Evolutionary conservation across 2,329 filamentous ascomycete genomes (phyloP), one percentile per base, ranked within the genome.

Genomic region (Clonostachys rhizophaga): DNA sequence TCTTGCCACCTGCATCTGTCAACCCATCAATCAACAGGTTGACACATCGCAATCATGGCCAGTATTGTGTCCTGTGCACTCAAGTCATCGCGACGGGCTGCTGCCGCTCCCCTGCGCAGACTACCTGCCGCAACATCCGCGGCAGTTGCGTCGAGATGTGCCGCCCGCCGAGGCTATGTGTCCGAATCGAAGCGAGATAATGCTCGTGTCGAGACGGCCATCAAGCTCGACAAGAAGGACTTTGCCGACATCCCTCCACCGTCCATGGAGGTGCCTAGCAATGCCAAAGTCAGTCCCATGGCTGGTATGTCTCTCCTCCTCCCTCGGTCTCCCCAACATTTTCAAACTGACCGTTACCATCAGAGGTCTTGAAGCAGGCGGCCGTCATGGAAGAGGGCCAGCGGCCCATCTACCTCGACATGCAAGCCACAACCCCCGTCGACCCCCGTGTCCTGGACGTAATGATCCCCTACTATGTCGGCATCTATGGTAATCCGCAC

Each of bases 371-470:
- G 52, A 95, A 94, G 73, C 87, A 96, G 66, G 92, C 91, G 9
- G 91, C 90, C 12, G 76, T 96, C 53, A 89, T 97, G 86, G 91
- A 96, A 56, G 85, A 95, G 67, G 94, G 94, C 49, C 86, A 89
- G 52, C 79, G 94, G 50, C 94, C 94, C 37, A 97, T 99, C 63
- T 99, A 99, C 61, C 85, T 99, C 46, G 94, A 99, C 64, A 96
- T 96, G 86, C 94, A 99, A 71, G 90, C 94, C 35, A 99, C 94
- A 2, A 99, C 94, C 1, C 94, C 94, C 16, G 84, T 94, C 50
- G 94, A 99, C 59, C 94, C 94, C 20, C 83, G 94, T 54, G 94
- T 99, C 34, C 79, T 99, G 42, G 94, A 99, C 67, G 87, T 90
- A 47, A 99, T 99, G 94, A 79, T 99, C 40, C 94, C 94, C 1